A percentile compares a stretch with the other conserved stretches of the same genome.
These are phyloP conservation scores for Fusarium anguioides DNA, from an alignment of 2,329 filamentous ascomycete genomes.

Conservation along the genomic window DNA sequence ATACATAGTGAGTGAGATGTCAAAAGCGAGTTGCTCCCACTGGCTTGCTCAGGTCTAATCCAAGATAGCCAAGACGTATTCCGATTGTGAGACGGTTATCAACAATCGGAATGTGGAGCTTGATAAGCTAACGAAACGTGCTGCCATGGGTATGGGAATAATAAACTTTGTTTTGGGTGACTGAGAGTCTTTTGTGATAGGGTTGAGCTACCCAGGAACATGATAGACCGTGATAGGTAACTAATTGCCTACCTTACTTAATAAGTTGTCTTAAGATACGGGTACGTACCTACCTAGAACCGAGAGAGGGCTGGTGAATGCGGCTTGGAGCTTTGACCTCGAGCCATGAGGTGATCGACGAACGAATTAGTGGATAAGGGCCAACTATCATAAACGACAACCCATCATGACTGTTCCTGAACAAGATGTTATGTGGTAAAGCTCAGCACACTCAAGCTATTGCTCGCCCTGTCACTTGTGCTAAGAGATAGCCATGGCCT, in stretches of 20 bases:
- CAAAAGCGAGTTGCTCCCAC: neutral
- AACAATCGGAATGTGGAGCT: neutral
- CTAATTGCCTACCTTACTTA: no score
- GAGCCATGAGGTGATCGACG: constrained; percentile 14
- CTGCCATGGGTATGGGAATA: neutral
- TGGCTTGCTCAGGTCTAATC: neutral
- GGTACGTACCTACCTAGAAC: neutral
- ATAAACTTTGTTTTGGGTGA: neutral
- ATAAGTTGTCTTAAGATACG: no score
- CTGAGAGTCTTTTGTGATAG: neutral
- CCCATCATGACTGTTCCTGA: constrained; percentile 17
- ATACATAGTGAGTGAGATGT: neutral
- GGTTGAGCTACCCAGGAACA: constrained; percentile 10
- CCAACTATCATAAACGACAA: constrained; percentile 12
- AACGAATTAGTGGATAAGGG: constrained; percentile 20
- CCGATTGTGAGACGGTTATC: neutral
- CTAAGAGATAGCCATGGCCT: neutral
- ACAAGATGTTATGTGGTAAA: neutral
- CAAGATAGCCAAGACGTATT: neutral
- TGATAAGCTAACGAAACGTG: neutral
- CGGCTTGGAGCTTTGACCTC: constrained; percentile 37
- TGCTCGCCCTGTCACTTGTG: neutral
- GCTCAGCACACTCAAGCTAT: neutral
- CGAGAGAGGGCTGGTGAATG: constrained; percentile 8
- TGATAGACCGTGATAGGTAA: neutral